Base-by-base conservation (phyloP, 1,284 basidiomycete species). In the Rhizoctonia solani region DNA sequence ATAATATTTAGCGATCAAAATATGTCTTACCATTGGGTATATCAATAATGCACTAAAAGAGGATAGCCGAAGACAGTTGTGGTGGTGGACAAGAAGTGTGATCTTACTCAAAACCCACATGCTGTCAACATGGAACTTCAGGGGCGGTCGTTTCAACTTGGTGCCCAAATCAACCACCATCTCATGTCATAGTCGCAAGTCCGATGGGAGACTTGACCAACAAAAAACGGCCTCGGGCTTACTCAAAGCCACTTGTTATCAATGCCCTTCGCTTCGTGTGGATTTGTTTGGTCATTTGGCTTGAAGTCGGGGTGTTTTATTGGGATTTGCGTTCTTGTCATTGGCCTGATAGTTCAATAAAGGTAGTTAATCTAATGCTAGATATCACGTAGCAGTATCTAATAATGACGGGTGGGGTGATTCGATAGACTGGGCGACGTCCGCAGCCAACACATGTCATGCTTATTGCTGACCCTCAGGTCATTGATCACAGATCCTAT, bases 381-480 rank as follows among this genome's bases (percentile, higher is more conserved):
- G 59, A 39, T 16, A 14, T 42, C 44, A 47, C 23, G 46, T 42
- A 30, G 58, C 27, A 52, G 29, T 32, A 68, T 47, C 66, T 54
- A 70, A 9, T 23, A 41, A 47, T 70, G 47, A 54, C 50, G 16
- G 37, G 37, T 8, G 1, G 13, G 30, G n/a, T 1, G 65, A 74
- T 74, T 42, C 25, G 37, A 50, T 27, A 70, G 58, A 47, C 69
- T 59, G 56, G 69, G 27, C 30, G 41, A n/a, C 58, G 67, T 25
- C 61, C 68, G 14, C 68, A 68, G 8, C 81, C 85, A 13, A 83
- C 84, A 3, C 89, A 88, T 71, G 79, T 93, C 29, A 80, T 93
- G 14, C 80, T 95, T 56, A 74, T 93, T 21, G 85, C 91, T 3
- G 92, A 95, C 74, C 84, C 90, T 1, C 92, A 94, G 74, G 81